phyloP scores from a whole-genome alignment of 345 rosid genomes.

The thale cress (Arabidopsis thaliana) region DNA sequence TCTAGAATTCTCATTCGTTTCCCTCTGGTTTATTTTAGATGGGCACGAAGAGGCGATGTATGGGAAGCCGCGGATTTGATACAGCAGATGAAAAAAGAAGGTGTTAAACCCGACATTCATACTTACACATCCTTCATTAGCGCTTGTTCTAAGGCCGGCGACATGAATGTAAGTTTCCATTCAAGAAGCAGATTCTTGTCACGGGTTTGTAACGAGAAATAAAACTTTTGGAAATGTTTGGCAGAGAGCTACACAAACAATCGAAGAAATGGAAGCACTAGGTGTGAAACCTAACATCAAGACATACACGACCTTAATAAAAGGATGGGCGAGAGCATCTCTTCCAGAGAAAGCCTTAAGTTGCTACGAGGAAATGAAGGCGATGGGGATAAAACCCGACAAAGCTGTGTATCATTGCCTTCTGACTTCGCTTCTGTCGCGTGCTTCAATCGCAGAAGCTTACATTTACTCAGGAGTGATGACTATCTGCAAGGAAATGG shows the following conservation, averaged over 20 bases:
- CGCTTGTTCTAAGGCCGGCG: slow-evolving; percentile 97
- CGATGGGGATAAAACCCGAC: slow-evolving; percentile 77
- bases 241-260: slow-evolving; percentile 76
- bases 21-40: slow-evolving; percentile 52
- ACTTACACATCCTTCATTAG: slow-evolving; percentile 93
- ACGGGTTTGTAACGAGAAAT: background rate
- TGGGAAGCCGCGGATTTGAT: slow-evolving; percentile 98
- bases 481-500: slow-evolving; percentile 76
- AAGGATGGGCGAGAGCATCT: slow-evolving; percentile 96
- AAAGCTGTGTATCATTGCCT: slow-evolving; percentile 92
- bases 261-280: slow-evolving; percentile 67
- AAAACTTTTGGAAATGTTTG: slow-evolving; percentile 15
- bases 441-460: slow-evolving; percentile 85
- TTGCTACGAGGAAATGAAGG: slow-evolving; percentile 87
- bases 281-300: slow-evolving; percentile 83
- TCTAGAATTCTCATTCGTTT: background rate
- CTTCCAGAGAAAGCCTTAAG: slow-evolving; percentile 87
- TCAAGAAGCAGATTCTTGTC: background rate
- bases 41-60: slow-evolving; percentile 98
- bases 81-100: slow-evolving; percentile 90
- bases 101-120: slow-evolving; percentile 87
- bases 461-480: slow-evolving; percentile 64
- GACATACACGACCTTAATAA: slow-evolving; percentile 88
- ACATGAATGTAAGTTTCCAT: slow-evolving; percentile 69
- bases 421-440: slow-evolving; percentile 76